Percentiles rank a stretch among this genome's conserved stretches.
These are phyloP conservation scores for Penicillium flavigenum DNA, from an alignment of 495 filamentous ascomycete species.

Conservation along the genomic window DNA sequence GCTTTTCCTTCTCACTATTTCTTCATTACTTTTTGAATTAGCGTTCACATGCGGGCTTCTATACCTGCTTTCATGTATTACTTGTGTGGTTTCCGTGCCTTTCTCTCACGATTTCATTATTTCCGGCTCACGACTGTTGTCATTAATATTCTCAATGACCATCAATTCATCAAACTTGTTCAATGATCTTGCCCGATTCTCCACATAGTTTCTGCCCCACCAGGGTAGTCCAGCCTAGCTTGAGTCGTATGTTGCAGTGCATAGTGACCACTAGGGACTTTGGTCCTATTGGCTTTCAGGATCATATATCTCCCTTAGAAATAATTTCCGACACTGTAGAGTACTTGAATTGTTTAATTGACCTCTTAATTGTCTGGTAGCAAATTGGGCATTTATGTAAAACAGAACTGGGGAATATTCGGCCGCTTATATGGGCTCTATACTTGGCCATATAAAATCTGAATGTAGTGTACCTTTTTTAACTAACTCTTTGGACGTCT, in stretches of 20 bases:
- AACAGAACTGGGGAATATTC: not conserved
- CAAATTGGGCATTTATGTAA: not conserved
- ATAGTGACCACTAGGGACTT: not conserved
- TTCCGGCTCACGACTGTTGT: not conserved
- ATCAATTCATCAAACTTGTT: not conserved
- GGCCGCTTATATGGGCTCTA: not conserved
- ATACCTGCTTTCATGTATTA: conserved; percentile 4
- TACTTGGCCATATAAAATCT: not conserved
- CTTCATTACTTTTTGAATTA: conserved; percentile 1
- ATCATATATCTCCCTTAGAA: not conserved
- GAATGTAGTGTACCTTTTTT: not conserved
- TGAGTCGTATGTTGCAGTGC: not conserved
- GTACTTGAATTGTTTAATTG: not conserved
- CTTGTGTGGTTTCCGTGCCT: not conserved
- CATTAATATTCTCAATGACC: conserved; percentile 7
- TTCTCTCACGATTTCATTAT: not conserved
- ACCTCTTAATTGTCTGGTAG: not conserved
- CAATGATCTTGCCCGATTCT: not conserved
- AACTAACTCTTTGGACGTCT: no score
- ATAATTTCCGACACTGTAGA: not conserved
- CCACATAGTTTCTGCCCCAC: not conserved
- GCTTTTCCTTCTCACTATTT: conserved; percentile 9
- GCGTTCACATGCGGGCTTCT: conserved; percentile 6
- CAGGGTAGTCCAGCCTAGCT: conserved; percentile 3
- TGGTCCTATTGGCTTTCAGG: not conserved